Evolutionary conservation across 495 filamentous ascomycete genomes (phyloP), one percentile per base, ranked within the genome.

Genomic region (Daldinia bambusicola): DNA sequence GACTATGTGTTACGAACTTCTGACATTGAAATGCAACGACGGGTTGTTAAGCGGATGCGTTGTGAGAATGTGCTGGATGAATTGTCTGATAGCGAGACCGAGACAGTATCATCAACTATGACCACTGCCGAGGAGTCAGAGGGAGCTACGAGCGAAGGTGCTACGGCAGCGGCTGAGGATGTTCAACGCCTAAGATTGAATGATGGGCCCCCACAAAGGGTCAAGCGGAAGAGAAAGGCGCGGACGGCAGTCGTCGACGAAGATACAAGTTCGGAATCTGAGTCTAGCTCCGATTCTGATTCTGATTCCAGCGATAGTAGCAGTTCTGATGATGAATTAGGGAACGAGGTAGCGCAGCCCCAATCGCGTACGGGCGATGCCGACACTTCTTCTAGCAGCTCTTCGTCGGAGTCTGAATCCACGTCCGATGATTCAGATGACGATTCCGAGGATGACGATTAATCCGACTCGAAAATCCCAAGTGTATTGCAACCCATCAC

Each of bases 191-290:
- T 82, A 10, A 77, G 80, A 16, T 61, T 84, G 53, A 83, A 81
- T 34, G 80, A 78, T 10, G 84, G 81, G 4, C 74, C 79, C 14
- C 73, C 79, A 50, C 80, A 82, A 69, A 77, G 79, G 36, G 67
- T 74, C 20, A 85, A 84, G 76, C 85, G 85, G 71, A 89, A 89
- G 79, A 83, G 87, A 72, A 89, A 89, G 52, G 66, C 76, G 52
- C 78, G 81, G 41, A 83, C 84, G 16, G 80, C 78, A 0, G 76
- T 78, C 7, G 77, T 80, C 26, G 78, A 77, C 9, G 79, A 81
- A 51, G 79, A 78, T 53, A 74, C 63, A 30, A 79, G 63, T n/a
- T 82, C 79, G 14, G 79, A 79, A 9, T 77, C 74, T 12, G 78
- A 77, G n/a, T 78, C 75, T 14, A 66, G 64, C 4, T 67, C 67